Percentiles rank a stretch among this genome's conserved stretches.
Evolutionary conservation across 345 rosid species (phyloP).

Genomic region (Camelina sativa): DNA sequence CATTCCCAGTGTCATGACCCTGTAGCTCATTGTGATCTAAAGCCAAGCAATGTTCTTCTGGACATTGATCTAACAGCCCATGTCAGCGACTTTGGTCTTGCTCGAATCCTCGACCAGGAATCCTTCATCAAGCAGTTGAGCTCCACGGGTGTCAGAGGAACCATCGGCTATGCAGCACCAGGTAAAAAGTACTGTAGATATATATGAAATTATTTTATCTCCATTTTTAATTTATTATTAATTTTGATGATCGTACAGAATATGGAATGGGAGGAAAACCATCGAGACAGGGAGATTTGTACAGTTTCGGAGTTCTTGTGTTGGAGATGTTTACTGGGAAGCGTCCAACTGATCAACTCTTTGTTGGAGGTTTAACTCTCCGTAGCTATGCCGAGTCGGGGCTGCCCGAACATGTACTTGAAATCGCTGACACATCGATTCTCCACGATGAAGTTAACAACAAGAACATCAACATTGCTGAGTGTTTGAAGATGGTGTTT

Average conservation of each 20-base stretch:
- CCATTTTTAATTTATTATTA: neutral
- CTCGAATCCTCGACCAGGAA: slow-evolving; percentile 22
- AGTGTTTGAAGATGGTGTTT: slow-evolving; percentile 19
- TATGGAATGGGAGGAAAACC: slow-evolving; percentile 47
- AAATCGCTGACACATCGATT: slow-evolving; percentile 30
- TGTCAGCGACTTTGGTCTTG: slow-evolving; percentile 46
- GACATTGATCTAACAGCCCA: slow-evolving; percentile 35
- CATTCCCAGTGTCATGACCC: slow-evolving; percentile 23
- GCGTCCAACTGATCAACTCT: slow-evolving; percentile 38
- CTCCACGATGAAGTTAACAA: neutral
- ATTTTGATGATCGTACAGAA: slow-evolving; percentile 13
- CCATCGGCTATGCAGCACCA: slow-evolving; percentile 41
- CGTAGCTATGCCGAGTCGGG: slow-evolving; percentile 23
- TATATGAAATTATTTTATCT: neutral
- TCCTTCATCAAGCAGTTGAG: slow-evolving; percentile 21
- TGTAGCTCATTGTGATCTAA: slow-evolving; percentile 38
- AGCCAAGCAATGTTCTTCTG: slow-evolving; percentile 38
- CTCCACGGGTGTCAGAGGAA: slow-evolving; percentile 28
- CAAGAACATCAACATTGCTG: slow-evolving; percentile 1
- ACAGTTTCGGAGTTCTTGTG: slow-evolving; percentile 28
- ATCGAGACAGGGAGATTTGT: slow-evolving; percentile 25
- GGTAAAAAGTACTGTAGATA: slow-evolving; percentile 3
- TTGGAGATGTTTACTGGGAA: slow-evolving; percentile 26
- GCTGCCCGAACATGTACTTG: slow-evolving; percentile 8
- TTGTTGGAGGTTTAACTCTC: slow-evolving; percentile 34